Evolutionary conservation across 345 rosid genomes (phyloP), one percentile per base, ranked within the genome.

Genomic region (Lagerstroemia speciosa): DNA sequence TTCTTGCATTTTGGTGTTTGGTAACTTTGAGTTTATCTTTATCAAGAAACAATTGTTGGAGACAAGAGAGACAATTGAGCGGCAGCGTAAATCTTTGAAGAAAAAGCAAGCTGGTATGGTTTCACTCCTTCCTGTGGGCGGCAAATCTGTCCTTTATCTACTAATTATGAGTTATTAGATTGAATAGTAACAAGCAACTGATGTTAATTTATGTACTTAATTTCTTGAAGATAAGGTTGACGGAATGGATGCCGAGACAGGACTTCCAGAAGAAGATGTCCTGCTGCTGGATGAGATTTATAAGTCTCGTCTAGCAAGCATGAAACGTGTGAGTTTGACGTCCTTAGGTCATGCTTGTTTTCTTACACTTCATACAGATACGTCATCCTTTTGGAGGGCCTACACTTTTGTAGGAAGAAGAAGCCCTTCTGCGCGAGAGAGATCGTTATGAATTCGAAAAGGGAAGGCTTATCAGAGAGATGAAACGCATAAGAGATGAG

Each of bases 401-500:
- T 14, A 27, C 14, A 27, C 29, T 45, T 70, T 43, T 79, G 43
- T 73, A 95, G 99, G 99, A 95, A 81, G 99, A 95, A 74, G 99
- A 95, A 78, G 74, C 52, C 72, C 63, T 92, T 68, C 74, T 91
- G 78, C 97, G 98, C 66, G 99, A 95, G 87, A 92, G 98, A 77
- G 99, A 95, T 73, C 93, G 97, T 63, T 92, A 88, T 77, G 97
- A 89, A 75, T 80, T 92, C 67, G 99, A 95, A 78, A 95, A 90
- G 85, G 99, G 96, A 62, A 83, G 91, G 77, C 97, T 95, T 48
- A 92, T 95, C 74, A 88, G 95, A 73, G 99, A 95, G 81, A 90
- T 95, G 97, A 95, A 95, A 78, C 89, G 98, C 65, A 86, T 95
- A 74, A 79, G 98, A 65, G 99, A 95, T 78, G 98, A 95, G 82